Conservation (phyloP, 1,139 yeast species). For the Kurtzmaniella quercitrusa region DNA sequence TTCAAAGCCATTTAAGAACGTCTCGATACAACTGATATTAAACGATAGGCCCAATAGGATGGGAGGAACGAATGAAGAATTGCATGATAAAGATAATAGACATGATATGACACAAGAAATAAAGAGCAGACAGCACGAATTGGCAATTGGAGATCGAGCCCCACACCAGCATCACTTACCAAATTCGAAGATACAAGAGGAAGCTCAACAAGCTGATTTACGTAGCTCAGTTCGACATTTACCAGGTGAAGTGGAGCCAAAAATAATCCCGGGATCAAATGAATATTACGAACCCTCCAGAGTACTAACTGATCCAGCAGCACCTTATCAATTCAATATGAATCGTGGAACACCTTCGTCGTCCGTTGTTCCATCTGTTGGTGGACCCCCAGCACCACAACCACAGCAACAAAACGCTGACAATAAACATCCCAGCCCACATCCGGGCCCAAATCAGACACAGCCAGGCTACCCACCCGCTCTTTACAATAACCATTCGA, state of each 20-base stretch:
- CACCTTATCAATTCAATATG: background rate
- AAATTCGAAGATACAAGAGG: background rate
- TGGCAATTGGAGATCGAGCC: background rate
- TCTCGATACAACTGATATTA: constrained; percentile 12
- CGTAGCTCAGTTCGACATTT: background rate
- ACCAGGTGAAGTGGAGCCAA: background rate
- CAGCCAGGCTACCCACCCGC: background rate
- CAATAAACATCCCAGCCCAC: background rate
- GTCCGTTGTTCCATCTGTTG: background rate
- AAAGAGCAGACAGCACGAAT: background rate
- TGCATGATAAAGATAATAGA: background rate
- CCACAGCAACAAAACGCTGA: background rate
- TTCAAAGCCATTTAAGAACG: constrained; percentile 9
- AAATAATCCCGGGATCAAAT: background rate
- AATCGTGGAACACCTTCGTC: background rate
- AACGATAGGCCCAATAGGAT: constrained; percentile 6
- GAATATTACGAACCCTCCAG: background rate
- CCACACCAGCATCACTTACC: background rate
- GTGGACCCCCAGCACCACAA: background rate
- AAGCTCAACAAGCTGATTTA: background rate
- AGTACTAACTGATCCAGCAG: background rate
- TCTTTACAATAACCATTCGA: background rate
- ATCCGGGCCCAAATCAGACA: background rate
- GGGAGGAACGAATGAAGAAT: background rate
- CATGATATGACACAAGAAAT: background rate